A percentile compares a stretch with the other conserved stretches of the same genome.
Evolutionary conservation across 2,329 filamentous ascomycete genomes (phyloP).

Genomic region (Didymella pinodella): DNA sequence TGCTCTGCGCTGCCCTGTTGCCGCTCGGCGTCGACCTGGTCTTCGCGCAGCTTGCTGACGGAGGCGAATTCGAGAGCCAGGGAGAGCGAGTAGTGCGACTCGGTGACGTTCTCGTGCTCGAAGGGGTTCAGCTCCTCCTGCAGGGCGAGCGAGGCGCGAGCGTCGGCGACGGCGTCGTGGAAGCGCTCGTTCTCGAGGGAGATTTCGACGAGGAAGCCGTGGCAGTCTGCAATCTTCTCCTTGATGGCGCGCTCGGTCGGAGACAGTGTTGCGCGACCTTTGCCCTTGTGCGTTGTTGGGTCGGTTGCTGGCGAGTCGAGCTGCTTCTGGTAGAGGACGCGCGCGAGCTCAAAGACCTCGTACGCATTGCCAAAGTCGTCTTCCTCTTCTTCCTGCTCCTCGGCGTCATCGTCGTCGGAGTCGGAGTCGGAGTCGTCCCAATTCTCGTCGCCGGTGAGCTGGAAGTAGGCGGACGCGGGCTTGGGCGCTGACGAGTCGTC

Average conservation of each 20-base stretch:
- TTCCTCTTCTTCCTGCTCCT: constrained; percentile 60
- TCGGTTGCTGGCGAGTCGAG: constrained; percentile 54
- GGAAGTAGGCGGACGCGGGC: constrained; percentile 70
- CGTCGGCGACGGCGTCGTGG: constrained; percentile 83
- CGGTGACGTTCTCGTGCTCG: constrained; percentile 85
- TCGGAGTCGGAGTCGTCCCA: constrained; percentile 76
- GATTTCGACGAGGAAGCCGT: constrained; percentile 93
- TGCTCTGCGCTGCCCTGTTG: constrained; percentile 44
- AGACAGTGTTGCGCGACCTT: constrained; percentile 56
- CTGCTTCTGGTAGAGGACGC: constrained; percentile 66
- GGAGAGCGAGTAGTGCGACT: constrained; percentile 96
- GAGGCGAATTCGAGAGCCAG: constrained; percentile 94
- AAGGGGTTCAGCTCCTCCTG: constrained; percentile 80
- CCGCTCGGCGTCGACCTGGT: constrained; percentile 51
- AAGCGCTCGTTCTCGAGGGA: constrained; percentile 97
- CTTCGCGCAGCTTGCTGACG: constrained; percentile 68
- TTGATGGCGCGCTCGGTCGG: constrained; percentile 58
- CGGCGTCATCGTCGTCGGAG: constrained; percentile 66
- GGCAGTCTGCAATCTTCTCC: constrained; percentile 88
- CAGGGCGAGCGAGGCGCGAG: constrained; percentile 76
- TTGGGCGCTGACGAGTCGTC: constrained; percentile 66
- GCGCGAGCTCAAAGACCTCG: constrained; percentile 69
- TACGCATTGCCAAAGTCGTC: constrained; percentile 71
- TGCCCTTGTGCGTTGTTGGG: constrained; percentile 53
- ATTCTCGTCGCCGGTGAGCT: constrained; percentile 93